Base-by-base conservation (phyloP, 2,329 filamentous ascomycete genomes). In the Dactylonectria estremocensis region DNA sequence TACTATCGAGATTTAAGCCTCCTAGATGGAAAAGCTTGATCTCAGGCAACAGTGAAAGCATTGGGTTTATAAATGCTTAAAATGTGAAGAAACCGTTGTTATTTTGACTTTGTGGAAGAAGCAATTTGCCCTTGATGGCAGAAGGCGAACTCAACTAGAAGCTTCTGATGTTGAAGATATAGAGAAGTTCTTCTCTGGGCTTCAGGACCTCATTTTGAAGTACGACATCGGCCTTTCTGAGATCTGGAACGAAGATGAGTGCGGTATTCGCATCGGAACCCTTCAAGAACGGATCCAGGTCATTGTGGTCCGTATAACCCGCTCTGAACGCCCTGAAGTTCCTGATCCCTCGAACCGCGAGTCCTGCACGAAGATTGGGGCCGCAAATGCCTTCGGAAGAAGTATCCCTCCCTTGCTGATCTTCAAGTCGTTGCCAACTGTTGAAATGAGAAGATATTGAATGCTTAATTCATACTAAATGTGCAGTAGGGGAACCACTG, bases 161-260 rank as follows among this genome's bases (percentile, higher is more conserved):
- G n/a, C n/a, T n/a, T n/a, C n/a, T n/a, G n/a, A n/a, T n/a, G n/a
- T 46, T 57, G 37, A 45, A 13, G 35, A 46, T 37, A 31, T 40
- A 8, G 31, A 56, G 35, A 14, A 22, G 1, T 56, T 37, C 33
- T 56, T 56, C 35, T 20, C 31, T 3, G 5, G n/a, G 1, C 50
- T 54, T 18, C 5, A 31, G 24, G 28, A 54, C 14, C 2, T 35
- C 9, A 31, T 33, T 16, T 1, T 1, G 2, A 5, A 54, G 10
- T 16, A 33, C 28, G 10, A 35, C 1, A 54, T 54, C 13, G 31
- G 31, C 50, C 14, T 28, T 33, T 54, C 50, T 6, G 50, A 54
- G 31, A 6, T 3, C 10, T 54, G 50, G 50, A 54, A 54, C 35
- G 50, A 33, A 54, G 50, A 54, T 11, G 24, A 54, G 6, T 31